These are phyloP conservation scores for Boletus holoroseus DNA, from an alignment of 1,284 basidiomycete genomes.

Conservation along the genomic window DNA sequence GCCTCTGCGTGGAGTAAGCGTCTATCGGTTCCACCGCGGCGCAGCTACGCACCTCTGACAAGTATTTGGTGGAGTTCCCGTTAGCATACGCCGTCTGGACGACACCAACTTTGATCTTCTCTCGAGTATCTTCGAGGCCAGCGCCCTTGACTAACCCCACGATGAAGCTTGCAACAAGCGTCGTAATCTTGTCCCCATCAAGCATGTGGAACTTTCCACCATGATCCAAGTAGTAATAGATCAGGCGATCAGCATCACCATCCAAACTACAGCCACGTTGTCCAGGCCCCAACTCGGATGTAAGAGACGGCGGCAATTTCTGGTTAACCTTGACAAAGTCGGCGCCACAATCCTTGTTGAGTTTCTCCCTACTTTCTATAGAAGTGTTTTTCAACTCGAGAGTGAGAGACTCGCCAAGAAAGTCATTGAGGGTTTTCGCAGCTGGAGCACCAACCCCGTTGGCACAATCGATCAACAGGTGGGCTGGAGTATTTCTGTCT, in stretches of 20 bases:
- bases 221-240: constrained; percentile 89
- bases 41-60: constrained; percentile 57
- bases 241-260: constrained; percentile 95
- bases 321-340: constrained; percentile 97
- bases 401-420: constrained; percentile 52
- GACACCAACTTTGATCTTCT: constrained; percentile 76
- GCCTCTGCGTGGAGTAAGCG: constrained; percentile 46
- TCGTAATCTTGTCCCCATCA: constrained; percentile 98
- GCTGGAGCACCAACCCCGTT: constrained; percentile 92
- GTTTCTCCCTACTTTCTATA: constrained; percentile 60
- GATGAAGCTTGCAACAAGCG: constrained; percentile 89
- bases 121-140: constrained; percentile 53
- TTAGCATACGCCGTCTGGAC: constrained; percentile 99
- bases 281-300: constrained; percentile 54
- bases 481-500: constrained; percentile 54
- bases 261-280: constrained; percentile 91
- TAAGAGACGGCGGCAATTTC: constrained; percentile 71
- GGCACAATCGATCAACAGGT: constrained; percentile 89
- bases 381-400: constrained; percentile 66
- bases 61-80: constrained; percentile 92
- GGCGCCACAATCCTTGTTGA: constrained; percentile 90
- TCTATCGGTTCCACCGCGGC: not conserved
- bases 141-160: constrained; percentile 84
- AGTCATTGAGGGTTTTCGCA: constrained; percentile 52
- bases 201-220: constrained; percentile 81